These are phyloP conservation scores for Trichocladium antarcticum DNA, from an alignment of 495 filamentous ascomycete species.

Conservation along the genomic window DNA sequence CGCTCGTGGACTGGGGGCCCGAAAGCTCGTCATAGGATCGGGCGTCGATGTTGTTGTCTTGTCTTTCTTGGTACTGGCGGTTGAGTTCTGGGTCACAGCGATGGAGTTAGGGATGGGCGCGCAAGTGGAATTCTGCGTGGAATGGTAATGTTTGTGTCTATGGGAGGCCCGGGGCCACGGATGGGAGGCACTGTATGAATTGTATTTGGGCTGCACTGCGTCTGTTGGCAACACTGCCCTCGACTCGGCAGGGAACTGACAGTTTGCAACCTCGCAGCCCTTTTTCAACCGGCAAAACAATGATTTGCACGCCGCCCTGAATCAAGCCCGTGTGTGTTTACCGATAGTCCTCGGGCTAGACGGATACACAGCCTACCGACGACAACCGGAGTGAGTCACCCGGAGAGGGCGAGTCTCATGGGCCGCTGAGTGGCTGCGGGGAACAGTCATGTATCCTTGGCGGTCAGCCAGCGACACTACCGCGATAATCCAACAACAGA, in stretches of 20 bases:
- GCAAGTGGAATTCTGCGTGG: not conserved
- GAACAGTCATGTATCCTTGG: not conserved
- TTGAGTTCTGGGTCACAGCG: conserved; percentile 11
- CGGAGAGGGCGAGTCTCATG: not conserved
- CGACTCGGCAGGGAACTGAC: too few relatives aligned
- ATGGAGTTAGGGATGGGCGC: conserved; percentile 3
- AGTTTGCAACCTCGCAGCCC: too few relatives aligned
- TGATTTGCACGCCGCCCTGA: not conserved
- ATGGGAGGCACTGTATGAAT: not conserved
- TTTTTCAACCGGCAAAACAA: too few relatives aligned
- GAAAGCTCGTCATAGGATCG: conserved; percentile 8
- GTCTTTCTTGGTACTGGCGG: not conserved
- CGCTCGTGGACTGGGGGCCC: conserved; percentile 33
- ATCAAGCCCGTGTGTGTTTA: not conserved
- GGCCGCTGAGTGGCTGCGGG: not conserved
- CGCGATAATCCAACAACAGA: too few relatives aligned
- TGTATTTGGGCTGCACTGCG: too few relatives aligned
- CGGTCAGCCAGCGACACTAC: too few relatives aligned
- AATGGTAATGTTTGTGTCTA: conserved; percentile 1
- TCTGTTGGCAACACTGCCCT: too few relatives aligned
- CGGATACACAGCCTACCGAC: too few relatives aligned
- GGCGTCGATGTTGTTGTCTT: not conserved
- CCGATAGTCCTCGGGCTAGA: too few relatives aligned
- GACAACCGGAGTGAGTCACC: conserved; percentile 8
- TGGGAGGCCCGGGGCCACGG: too few relatives aligned